Conservation (phyloP, 179 eudicot species). For the Beta lomatogona region DNA sequence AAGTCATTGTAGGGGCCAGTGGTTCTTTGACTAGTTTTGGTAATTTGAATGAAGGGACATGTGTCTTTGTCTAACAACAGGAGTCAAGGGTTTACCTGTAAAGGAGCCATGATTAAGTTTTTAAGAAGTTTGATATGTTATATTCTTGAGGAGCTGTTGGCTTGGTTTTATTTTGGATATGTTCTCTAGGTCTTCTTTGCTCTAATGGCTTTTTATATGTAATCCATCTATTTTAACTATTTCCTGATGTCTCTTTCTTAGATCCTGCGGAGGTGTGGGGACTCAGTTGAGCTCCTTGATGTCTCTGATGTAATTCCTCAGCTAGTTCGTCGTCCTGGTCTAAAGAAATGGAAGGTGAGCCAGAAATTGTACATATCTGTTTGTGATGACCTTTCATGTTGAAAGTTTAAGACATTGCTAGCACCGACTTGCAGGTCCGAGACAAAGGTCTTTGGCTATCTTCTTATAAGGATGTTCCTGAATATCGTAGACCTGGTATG, state of each 20-base stretch:
- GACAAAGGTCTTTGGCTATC: slow-evolving; percentile 87
- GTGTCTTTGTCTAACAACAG: not conserved
- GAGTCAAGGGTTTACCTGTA: not conserved
- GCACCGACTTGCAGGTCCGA: slow-evolving; percentile 57
- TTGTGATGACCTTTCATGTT: not conserved
- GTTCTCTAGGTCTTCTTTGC: not conserved
- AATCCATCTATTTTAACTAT: not conserved
- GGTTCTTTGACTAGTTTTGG: not conserved
- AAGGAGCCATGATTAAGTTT: not conserved
- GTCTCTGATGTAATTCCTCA: slow-evolving; percentile 88
- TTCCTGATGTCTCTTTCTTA: slow-evolving; percentile 27
- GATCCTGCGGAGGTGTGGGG: slow-evolving; percentile 84
- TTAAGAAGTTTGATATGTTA: not conserved
- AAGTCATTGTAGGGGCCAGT: not conserved
- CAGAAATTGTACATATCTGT: not conserved
- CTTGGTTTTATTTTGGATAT: not conserved
- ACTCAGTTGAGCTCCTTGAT: slow-evolving; percentile 84
- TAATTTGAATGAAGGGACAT: not conserved
- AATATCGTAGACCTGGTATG: slow-evolving; percentile 52
- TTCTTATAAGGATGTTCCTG: slow-evolving; percentile 68
- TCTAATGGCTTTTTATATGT: not conserved
- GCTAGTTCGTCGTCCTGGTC: slow-evolving; percentile 90
- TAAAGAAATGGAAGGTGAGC: slow-evolving; percentile 91
- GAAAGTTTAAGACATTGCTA: slow-evolving; percentile 1
- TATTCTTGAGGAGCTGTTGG: not conserved